These are phyloP conservation scores for Neonothopanus nambi DNA, from an alignment of 1,284 basidiomycete genomes.

Conservation along the genomic window DNA sequence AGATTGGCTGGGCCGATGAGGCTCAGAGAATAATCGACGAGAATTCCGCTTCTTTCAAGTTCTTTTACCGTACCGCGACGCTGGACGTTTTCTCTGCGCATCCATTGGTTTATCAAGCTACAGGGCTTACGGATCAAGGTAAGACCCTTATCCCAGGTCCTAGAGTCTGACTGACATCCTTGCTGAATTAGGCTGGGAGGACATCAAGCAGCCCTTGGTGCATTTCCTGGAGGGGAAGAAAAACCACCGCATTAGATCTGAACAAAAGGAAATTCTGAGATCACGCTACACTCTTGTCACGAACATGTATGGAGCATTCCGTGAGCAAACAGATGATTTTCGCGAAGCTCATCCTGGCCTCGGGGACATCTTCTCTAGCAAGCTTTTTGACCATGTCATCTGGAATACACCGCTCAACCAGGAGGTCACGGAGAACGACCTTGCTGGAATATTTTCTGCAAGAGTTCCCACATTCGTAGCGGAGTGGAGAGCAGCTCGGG, in stretches of 20 bases:
- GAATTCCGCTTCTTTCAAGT: no score
- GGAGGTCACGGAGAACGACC: neutral
- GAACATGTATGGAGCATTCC: neutral
- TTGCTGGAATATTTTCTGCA: neutral
- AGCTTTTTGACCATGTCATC: neutral
- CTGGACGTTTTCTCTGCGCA: neutral
- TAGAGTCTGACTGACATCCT: neutral
- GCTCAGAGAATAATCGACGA: neutral
- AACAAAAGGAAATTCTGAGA: neutral
- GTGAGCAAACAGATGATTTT: neutral
- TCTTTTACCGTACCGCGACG: no score
- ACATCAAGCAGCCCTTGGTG: neutral
- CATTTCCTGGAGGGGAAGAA: neutral
- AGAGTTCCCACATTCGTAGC: neutral
- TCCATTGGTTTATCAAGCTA: neutral
- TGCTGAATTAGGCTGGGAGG: neutral
- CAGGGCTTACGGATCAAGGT: constrained; percentile 3
- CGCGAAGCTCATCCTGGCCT: neutral
- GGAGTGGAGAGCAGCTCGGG: neutral
- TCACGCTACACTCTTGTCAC: neutral
- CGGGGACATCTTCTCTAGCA: neutral
- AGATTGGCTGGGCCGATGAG: constrained; percentile 9
- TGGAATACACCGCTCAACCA: neutral
- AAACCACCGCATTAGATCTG: no score
- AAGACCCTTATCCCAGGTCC: neutral